Evolutionary conservation across 73 alveolate genomes (phyloP).

Genomic region (Paramecium octaurelia): DNA sequence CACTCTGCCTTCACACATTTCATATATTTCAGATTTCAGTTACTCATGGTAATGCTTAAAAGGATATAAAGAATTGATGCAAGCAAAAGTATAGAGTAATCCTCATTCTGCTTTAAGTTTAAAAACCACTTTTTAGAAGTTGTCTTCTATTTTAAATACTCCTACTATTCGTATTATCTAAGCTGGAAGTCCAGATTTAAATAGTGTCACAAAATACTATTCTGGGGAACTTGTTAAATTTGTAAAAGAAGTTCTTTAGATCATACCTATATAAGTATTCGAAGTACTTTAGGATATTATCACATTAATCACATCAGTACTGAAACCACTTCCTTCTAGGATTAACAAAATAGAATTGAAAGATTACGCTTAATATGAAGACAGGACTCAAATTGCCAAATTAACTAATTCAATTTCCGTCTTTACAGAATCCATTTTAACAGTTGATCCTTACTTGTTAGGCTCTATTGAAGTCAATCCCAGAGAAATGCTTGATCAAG

Average conservation of each 20-base stretch:
- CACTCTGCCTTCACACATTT: slow-evolving; percentile 78
- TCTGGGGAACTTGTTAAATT: slow-evolving; percentile 93
- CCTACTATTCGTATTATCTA: slow-evolving; percentile 92
- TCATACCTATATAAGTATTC: slow-evolving; percentile 91
- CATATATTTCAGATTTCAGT: slow-evolving; percentile 88
- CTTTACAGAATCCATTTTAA: slow-evolving; percentile 91
- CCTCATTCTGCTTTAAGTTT: slow-evolving; percentile 85
- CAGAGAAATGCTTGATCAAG: slow-evolving; percentile 92
- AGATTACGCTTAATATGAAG: slow-evolving; percentile 89
- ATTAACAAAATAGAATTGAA: slow-evolving; percentile 86
- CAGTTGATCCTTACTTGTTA: slow-evolving; percentile 88
- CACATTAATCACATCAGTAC: slow-evolving; percentile 72
- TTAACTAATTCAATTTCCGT: slow-evolving; percentile 88
- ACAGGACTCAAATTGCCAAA: slow-evolving; percentile 84
- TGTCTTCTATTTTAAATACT: slow-evolving; percentile 90
- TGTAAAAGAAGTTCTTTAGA: slow-evolving; percentile 91
- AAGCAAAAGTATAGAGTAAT: slow-evolving; percentile 73
- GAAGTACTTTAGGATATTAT: slow-evolving; percentile 80
- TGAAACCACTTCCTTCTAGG: slow-evolving; percentile 89
- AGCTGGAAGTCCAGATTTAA: slow-evolving; percentile 87
- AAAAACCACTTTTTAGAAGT: slow-evolving; percentile 88
- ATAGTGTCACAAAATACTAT: slow-evolving; percentile 90
- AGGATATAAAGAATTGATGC: slow-evolving; percentile 80
- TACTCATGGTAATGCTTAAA: slow-evolving; percentile 92
- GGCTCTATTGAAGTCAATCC: slow-evolving; percentile 98